These are phyloP conservation scores for Lasiosphaeria hispida DNA, from an alignment of 495 filamentous ascomycete genomes.

Conservation along the genomic window DNA sequence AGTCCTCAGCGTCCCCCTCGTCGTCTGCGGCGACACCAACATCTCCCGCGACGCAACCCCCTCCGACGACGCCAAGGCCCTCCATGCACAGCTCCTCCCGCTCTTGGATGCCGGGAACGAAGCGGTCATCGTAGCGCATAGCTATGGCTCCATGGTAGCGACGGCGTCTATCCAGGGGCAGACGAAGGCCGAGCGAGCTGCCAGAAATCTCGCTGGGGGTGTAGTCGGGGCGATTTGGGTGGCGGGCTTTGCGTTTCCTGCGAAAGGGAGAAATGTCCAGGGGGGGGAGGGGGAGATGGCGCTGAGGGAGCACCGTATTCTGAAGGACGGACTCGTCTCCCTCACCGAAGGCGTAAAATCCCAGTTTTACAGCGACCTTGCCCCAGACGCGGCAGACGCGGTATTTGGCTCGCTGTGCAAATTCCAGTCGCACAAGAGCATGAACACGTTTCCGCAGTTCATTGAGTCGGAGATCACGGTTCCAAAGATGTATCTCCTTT, in stretches of 20 bases:
- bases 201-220: not conserved
- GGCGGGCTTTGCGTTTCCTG: constrained; percentile 6
- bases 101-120: constrained; percentile 4
- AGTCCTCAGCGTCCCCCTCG: constrained; percentile 3
- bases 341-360: not conserved
- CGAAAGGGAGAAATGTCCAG: not conserved
- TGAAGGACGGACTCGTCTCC: constrained; percentile 4
- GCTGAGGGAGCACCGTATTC: not conserved
- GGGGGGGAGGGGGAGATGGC: not conserved
- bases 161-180: not conserved
- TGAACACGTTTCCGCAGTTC: not conserved
- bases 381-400: not conserved
- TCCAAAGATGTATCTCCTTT: constrained; percentile 8
- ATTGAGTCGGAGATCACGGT: constrained; percentile 1
- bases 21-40: not conserved
- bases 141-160: constrained; percentile 10
- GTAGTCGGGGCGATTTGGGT: not conserved
- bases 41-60: constrained; percentile 2
- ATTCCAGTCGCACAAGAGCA: constrained; percentile 3
- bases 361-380: constrained; percentile 7
- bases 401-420: not conserved
- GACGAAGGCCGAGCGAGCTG: constrained; percentile 3
- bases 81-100: constrained; percentile 2
- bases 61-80: not conserved
- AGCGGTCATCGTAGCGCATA: constrained; percentile 5